Conservation (phyloP, 495 filamentous ascomycete genomes). For the Paragyromitra xinjiangensis region DNA sequence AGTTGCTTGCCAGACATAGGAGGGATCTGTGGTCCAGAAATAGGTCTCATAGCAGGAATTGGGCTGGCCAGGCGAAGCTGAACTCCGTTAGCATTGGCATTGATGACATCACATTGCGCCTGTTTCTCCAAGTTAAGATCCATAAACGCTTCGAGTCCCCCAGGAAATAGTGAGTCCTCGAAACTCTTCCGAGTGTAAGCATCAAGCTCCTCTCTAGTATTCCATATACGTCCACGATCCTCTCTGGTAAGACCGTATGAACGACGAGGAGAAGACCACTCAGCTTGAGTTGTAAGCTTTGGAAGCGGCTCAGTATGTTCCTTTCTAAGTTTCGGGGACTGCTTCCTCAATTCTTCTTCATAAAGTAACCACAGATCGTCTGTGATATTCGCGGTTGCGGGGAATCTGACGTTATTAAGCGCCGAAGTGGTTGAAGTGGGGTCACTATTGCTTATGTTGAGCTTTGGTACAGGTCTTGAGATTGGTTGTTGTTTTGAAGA, state of each 20-base stretch:
- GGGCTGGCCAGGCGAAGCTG: constrained; percentile 17
- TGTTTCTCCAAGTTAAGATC: constrained; percentile 10
- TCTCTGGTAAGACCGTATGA: constrained; percentile 16
- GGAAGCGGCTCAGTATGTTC: constrained; percentile 23
- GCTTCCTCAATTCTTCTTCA: constrained; percentile 31
- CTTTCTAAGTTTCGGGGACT: constrained; percentile 24
- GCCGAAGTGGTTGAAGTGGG: constrained; percentile 29
- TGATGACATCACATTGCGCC: constrained; percentile 6
- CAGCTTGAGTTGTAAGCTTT: constrained; percentile 18
- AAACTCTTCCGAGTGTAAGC: constrained; percentile 26
- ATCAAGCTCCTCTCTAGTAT: constrained; percentile 17
- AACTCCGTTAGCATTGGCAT: background rate
- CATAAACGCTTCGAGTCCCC: constrained; percentile 31
- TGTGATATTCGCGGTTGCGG: constrained; percentile 30
- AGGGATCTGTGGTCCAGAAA: background rate
- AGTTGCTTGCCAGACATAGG: constrained; percentile 43
- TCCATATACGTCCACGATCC: background rate
- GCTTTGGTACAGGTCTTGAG: constrained; percentile 30
- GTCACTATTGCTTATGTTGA: constrained; percentile 26
- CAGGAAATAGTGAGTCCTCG: constrained; percentile 40
- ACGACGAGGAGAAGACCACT: constrained; percentile 32
- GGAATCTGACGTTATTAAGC: constrained; percentile 22
- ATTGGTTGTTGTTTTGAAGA: constrained; percentile 35
- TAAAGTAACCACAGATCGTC: constrained; percentile 23
- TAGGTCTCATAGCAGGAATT: background rate